A percentile compares a stretch with the other conserved stretches of the same genome.
Conservation (phyloP, 2,329 filamentous ascomycete genomes). For the Phialocephala subalpina region DNA sequence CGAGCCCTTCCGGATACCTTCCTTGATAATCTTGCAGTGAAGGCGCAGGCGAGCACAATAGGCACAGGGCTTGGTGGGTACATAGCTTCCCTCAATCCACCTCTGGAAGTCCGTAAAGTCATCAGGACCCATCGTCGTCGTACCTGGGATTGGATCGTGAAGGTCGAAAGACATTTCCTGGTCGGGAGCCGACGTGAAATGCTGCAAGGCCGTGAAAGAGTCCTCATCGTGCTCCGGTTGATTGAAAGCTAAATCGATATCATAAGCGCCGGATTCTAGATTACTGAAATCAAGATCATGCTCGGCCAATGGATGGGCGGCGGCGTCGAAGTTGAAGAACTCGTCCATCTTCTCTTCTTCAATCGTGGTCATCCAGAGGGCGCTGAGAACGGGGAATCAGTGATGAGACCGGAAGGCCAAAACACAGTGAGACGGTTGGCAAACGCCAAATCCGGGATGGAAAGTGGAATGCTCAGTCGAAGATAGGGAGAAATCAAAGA, state of each 20-base stretch:
- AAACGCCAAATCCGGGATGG: not conserved
- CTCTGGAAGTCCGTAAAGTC: constrained; percentile 50
- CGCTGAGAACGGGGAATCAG: constrained; percentile 20
- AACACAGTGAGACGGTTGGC: not conserved
- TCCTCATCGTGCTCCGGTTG: constrained; percentile 67
- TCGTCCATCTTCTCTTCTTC: constrained; percentile 59
- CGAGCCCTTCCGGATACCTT: constrained; percentile 66
- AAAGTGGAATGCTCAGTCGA: not conserved
- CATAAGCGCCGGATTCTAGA: constrained; percentile 43
- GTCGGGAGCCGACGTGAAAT: constrained; percentile 56
- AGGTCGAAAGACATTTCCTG: constrained; percentile 40
- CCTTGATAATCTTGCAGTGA: constrained; percentile 66
- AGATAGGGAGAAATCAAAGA: constrained; percentile 26
- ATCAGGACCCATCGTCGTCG: constrained; percentile 49
- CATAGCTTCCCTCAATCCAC: constrained; percentile 42
- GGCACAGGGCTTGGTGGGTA: constrained; percentile 53
- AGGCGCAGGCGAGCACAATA: constrained; percentile 61
- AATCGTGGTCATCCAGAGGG: constrained; percentile 48
- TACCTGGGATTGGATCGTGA: constrained; percentile 43
- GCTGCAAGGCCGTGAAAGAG: constrained; percentile 65
- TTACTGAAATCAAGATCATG: constrained; percentile 28
- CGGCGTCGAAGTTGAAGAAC: constrained; percentile 69
- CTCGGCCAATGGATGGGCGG: constrained; percentile 42
- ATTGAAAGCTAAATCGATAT: constrained; percentile 61
- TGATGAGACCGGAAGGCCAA: not conserved